Evolutionary conservation across 164 flowering plant species (phyloP).

Genomic region (Macadamia tetraphylla): DNA sequence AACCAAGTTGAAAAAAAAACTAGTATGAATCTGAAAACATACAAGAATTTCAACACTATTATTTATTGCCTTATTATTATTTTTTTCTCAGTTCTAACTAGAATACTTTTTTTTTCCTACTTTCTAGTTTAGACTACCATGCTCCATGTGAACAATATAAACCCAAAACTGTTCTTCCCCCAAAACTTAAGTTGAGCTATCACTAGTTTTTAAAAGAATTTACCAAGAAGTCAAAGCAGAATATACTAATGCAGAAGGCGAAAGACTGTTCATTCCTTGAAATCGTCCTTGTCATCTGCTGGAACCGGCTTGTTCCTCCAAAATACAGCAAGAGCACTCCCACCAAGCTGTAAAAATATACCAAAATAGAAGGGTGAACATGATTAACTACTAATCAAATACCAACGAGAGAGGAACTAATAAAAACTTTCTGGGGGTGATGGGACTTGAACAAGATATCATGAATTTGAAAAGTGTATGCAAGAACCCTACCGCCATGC

Average conservation of each 20-base stretch:
- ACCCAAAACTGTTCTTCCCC: not conserved
- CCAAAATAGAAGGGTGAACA: not conserved
- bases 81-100: not conserved
- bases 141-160: not conserved
- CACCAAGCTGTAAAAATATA: slow-evolving; percentile 66
- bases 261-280: slow-evolving; percentile 57
- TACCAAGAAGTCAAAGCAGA: not conserved
- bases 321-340: slow-evolving; percentile 87
- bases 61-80: not conserved
- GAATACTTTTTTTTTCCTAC: not conserved
- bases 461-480: not conserved
- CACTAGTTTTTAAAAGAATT: not conserved
- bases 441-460: not conserved
- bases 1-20: too few species aligned
- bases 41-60: too few species aligned
- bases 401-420: not conserved
- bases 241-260: not conserved
- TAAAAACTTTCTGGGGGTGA: not conserved
- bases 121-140: not conserved
- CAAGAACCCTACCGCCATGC: slow-evolving; percentile 81
- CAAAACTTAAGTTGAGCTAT: too few species aligned
- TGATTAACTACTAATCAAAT: not conserved
- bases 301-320: slow-evolving; percentile 88
- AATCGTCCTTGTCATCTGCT: slow-evolving; percentile 87
- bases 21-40: too few species aligned